Evolutionary conservation across 495 filamentous ascomycete species (phyloP), one percentile per base, ranked within the genome.

Genomic region (Daldinia decipiens): DNA sequence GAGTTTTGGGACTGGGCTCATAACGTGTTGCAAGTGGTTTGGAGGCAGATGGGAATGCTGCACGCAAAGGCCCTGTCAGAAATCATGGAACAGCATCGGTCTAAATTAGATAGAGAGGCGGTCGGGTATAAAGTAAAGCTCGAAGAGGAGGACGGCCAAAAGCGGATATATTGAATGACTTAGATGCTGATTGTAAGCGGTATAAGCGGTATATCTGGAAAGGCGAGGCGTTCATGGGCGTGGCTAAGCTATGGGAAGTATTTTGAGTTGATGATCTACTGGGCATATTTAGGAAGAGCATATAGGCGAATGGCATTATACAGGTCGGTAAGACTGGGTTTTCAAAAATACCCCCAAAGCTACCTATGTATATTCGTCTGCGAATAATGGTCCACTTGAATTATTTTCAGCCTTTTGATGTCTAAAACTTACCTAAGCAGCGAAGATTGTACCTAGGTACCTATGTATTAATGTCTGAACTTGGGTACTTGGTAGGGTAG

Each of bases 1-100:
- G 72, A 75, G 8, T 77, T 78, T 54, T 78, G 78, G 70, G 26
- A 54, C 17, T 85, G 82, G 81, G 74, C 81, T 1, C 38, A 79
- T 36, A 72, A 67, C 31, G 76, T 77, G 13, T 38, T 85, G 43
- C 77, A 79, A 17, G 79, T 79, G 9, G 71, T 84, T 11, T 85
- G 79, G 75, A 72, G 73, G 59, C 75, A 80, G 38, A 81, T 81
- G 70, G 82, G 82, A n/a, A 85, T 85, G 80, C 74, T 77, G 13
- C 82, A 81, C 54, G 82, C 82, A 0, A 62, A 73, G 43, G 51
- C 75, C 40, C 45, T 82, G 24, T 76, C 76, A 7, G 79, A 79
- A 29, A 56, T 79, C 6, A 76, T 84, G 56, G 70, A 69, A 45
- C 66, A 69, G 43, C 66, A 79, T 50, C 75, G 71, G 11, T 21